phyloP scores from a whole-genome alignment of 176 grass and related monocot genomes.

The Eremochloa ophiuroides region DNA sequence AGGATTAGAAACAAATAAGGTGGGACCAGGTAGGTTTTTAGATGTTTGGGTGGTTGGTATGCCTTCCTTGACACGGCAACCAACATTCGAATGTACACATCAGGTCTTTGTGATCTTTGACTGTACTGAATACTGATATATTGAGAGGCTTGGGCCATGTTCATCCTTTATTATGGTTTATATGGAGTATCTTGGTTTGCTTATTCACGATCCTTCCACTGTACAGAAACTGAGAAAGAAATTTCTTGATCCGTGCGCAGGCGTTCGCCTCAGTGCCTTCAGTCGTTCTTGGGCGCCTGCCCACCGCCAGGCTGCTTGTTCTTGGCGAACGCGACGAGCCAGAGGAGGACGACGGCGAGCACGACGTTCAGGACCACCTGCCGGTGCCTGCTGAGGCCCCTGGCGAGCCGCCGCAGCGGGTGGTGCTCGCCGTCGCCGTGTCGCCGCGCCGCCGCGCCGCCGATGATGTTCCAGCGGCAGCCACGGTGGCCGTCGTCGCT shows the following conservation, averaged over 20 bases:
- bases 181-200: background rate
- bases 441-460: background rate
- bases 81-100: background rate
- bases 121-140: background rate
- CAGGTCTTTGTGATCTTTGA: background rate
- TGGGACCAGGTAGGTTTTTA: background rate
- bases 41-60: background rate
- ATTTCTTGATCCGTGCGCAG: background rate
- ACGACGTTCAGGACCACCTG: conserved; percentile 48
- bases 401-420: conserved; percentile 11
- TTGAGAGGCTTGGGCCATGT: background rate
- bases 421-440: background rate
- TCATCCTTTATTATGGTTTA: no score
- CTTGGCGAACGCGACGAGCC: conserved; percentile 38
- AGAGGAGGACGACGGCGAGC: conserved; percentile 43
- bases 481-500: background rate
- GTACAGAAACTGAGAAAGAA: background rate
- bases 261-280: background rate
- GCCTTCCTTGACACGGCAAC: background rate
- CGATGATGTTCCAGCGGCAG: background rate
- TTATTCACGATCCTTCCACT: background rate
- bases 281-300: conserved; percentile 10
- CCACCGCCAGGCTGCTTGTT: conserved; percentile 24
- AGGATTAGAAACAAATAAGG: no score
- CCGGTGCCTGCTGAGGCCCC: conserved; percentile 32